A percentile compares a stretch with the other conserved stretches of the same genome.
Conservation (phyloP, 257 asterid species). For the Knoxia roxburghii region DNA sequence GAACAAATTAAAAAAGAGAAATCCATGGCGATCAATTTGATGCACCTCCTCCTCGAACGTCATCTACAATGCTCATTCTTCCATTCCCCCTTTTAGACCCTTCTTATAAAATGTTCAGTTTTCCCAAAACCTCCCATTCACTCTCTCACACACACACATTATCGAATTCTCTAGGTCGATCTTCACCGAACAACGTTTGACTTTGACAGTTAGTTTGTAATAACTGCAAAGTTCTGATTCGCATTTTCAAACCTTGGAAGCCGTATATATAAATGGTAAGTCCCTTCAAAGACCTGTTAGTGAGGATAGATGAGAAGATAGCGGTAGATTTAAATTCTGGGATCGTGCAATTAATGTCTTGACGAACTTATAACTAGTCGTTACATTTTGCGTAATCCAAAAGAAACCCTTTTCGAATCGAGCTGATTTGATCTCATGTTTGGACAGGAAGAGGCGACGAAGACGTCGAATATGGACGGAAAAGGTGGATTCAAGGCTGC, state of each 20-base stretch:
- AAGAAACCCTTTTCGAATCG: background rate
- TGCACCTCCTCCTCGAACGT: constrained; percentile 24
- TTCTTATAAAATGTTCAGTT: too few species aligned
- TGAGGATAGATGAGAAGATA: too few species aligned
- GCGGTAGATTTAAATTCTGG: too few species aligned
- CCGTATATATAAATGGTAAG: constrained; percentile 20
- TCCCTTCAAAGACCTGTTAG: background rate
- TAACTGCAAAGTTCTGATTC: background rate
- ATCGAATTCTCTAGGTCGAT: too few species aligned
- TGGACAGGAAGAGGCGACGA: constrained; percentile 36
- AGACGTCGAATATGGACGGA: constrained; percentile 18
- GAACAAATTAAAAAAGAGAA: constrained; percentile 6
- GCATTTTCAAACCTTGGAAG: background rate
- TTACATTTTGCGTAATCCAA: background rate
- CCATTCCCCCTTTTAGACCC: background rate
- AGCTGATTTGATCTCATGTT: background rate
- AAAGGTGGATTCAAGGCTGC: constrained; percentile 78
- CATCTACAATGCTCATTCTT: constrained; percentile 25
- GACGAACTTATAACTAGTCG: too few species aligned
- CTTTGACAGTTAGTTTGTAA: background rate
- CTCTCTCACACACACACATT: too few species aligned
- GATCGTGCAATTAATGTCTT: too few species aligned
- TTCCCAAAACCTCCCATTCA: too few species aligned
- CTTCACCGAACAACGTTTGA: too few species aligned
- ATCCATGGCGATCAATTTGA: constrained; percentile 33